phyloP scores from a whole-genome alignment of 2,329 filamentous ascomycete species.

The Metarhizium sp. region DNA sequence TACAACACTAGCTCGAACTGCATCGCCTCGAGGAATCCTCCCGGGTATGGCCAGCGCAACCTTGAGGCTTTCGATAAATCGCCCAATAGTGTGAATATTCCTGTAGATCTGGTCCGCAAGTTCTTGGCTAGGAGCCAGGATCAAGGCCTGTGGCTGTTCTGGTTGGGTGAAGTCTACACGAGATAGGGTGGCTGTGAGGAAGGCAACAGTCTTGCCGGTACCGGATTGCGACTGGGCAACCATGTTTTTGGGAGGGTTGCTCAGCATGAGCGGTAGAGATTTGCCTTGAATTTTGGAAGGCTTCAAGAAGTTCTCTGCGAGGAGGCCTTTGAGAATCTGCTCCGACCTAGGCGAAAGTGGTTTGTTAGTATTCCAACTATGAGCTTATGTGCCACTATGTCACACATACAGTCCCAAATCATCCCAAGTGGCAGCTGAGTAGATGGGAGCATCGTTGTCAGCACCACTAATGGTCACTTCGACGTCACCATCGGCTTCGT shows the following conservation, averaged over 20 bases:
- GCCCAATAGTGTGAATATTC: slow-evolving; percentile 75
- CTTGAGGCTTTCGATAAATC: slow-evolving; percentile 66
- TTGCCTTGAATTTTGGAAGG: slow-evolving; percentile 98
- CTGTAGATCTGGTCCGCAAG: slow-evolving; percentile 88
- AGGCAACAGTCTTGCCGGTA: slow-evolving; percentile 95
- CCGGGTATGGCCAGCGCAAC: slow-evolving; percentile 81
- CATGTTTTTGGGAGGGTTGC: slow-evolving; percentile 83
- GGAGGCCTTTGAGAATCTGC: slow-evolving; percentile 66
- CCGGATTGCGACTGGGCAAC: slow-evolving; percentile 99
- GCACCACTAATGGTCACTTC: slow-evolving; percentile 6
- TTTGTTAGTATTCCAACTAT: background rate
- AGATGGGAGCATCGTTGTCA: slow-evolving; percentile 6
- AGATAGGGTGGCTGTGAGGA: slow-evolving; percentile 83
- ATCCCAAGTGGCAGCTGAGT: slow-evolving; percentile 5
- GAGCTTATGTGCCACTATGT: background rate
- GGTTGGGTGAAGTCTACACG: slow-evolving; percentile 67
- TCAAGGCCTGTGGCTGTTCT: slow-evolving; percentile 71
- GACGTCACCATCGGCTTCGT: slow-evolving; percentile 7
- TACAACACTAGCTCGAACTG: slow-evolving; percentile 67
- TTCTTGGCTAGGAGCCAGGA: slow-evolving; percentile 87
- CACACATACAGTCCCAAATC: slow-evolving; percentile 8
- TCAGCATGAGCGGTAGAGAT: slow-evolving; percentile 80
- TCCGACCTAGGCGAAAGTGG: slow-evolving; percentile 19
- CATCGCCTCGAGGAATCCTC: slow-evolving; percentile 56
- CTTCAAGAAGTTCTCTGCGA: slow-evolving; percentile 79